Evolutionary conservation across 169 alveolate genomes (phyloP).

Genomic region (Eimeria acervulina): DNA sequence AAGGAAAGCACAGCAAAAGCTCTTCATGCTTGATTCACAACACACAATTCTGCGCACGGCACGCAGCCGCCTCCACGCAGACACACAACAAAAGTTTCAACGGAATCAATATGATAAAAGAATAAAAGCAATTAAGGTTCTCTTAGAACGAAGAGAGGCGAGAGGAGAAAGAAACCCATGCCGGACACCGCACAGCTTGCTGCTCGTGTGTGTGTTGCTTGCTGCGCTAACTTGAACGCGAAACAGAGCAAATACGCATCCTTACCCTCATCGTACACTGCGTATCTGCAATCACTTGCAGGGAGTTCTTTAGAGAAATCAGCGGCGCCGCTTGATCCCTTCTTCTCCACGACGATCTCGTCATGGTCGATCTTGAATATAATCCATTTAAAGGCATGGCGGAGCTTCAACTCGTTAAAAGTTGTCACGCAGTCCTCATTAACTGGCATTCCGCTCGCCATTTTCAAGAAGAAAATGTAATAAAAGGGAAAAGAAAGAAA

Average conservation of each 20-base stretch:
- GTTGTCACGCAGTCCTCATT: constrained; percentile 85
- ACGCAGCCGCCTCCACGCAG: not conserved
- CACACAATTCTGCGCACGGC: too few species aligned
- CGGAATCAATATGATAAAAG: too few species aligned
- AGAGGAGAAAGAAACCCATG: not conserved
- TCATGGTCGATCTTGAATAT: constrained; percentile 85
- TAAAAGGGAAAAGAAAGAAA: constrained; percentile 19
- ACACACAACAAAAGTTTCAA: not conserved
- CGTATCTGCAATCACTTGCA: constrained; percentile 87
- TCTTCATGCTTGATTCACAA: too few species aligned
- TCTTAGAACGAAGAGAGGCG: too few species aligned
- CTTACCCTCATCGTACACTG: constrained; percentile 86
- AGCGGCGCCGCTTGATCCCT: constrained; percentile 83
- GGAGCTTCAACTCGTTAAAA: constrained; percentile 86
- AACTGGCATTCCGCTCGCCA: constrained; percentile 88
- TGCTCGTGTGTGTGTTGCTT: not conserved
- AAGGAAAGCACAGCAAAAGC: too few species aligned
- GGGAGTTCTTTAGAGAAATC: constrained; percentile 85
- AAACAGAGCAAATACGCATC: too few species aligned
- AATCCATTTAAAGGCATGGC: constrained; percentile 85
- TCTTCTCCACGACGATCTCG: constrained; percentile 85
- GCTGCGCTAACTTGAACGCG: not conserved
- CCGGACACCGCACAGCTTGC: not conserved
- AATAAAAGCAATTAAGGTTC: too few species aligned
- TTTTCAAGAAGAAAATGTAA: constrained; percentile 40